Evolutionary conservation across 164 flowering plant species (phyloP).

Genomic region (Chimonanthus salicifolius): DNA sequence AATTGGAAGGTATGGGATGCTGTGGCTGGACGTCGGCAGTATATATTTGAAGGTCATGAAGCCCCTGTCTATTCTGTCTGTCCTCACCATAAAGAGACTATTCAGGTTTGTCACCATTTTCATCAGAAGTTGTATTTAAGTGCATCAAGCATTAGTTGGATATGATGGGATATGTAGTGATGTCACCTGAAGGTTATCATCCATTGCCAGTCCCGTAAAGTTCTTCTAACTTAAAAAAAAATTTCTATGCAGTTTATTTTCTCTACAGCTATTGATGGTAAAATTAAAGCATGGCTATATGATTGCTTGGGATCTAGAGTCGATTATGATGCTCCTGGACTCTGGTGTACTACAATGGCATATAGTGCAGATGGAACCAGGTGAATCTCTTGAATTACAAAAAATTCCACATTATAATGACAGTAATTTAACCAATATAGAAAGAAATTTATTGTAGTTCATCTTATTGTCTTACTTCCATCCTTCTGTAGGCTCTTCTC

Average conservation of each 20-base stretch:
- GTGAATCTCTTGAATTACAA: conserved; percentile 16
- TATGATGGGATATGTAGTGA: background rate
- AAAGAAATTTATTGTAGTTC: no score
- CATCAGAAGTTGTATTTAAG: background rate
- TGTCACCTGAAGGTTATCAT: background rate
- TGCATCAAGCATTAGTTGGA: background rate
- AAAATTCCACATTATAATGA: no score
- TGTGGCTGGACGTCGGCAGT: conserved; percentile 40
- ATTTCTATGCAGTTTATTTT: conserved; percentile 58
- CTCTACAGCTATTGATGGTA: conserved; percentile 74
- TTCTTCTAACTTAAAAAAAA: background rate
- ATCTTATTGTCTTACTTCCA: background rate
- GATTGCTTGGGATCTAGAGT: conserved; percentile 70
- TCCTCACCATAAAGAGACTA: conserved; percentile 63
- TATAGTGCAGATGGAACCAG: conserved; percentile 81
- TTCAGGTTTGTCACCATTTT: conserved; percentile 38
- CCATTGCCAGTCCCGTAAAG: background rate
- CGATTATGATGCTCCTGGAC: conserved; percentile 86
- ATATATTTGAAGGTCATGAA: conserved; percentile 67
- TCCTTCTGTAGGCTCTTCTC: conserved; percentile 14
- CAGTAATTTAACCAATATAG: no score
- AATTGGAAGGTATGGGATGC: conserved; percentile 57
- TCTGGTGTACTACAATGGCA: conserved; percentile 61
- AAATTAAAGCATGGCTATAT: conserved; percentile 80
- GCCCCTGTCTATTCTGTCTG: conserved; percentile 75